Percentiles rank a stretch among this genome's conserved stretches.
Evolutionary conservation across 2,329 filamentous ascomycete species (phyloP).

Genomic region (Hypoxylon sp.): DNA sequence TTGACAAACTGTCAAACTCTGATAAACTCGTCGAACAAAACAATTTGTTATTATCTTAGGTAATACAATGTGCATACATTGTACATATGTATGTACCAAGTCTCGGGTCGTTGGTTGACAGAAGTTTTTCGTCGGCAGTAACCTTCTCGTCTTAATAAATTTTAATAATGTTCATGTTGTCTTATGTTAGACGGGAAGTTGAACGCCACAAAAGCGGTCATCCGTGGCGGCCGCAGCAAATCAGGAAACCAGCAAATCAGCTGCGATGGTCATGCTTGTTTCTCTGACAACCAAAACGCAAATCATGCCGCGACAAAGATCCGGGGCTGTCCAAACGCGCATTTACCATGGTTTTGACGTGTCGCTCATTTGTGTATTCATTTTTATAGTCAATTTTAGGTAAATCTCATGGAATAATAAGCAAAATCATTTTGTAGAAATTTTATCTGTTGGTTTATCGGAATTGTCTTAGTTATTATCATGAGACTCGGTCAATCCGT

Average conservation of each 20-base stretch:
- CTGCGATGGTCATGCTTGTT: conserved; percentile 45
- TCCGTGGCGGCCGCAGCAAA: conserved; percentile 33
- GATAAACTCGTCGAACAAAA: not conserved
- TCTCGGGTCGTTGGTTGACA: not conserved
- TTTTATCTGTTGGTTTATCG: conserved; percentile 5
- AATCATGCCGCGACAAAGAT: not conserved
- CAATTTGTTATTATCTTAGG: conserved; percentile 10
- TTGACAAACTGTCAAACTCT: conserved; percentile 8
- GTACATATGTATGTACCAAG: not conserved
- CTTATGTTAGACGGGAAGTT: conserved; percentile 9
- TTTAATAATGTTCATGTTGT: not conserved
- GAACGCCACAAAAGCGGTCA: conserved; percentile 34
- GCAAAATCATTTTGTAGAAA: not conserved
- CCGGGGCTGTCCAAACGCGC: not conserved
- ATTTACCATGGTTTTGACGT: conserved; percentile 23
- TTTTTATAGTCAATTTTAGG: conserved; percentile 7
- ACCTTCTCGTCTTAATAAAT: conserved; percentile 1
- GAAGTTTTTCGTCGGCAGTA: conserved; percentile 14
- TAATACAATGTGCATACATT: conserved; percentile 7
- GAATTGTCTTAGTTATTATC: conserved; percentile 33
- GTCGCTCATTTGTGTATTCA: conserved; percentile 21
- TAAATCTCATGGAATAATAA: conserved; percentile 1
- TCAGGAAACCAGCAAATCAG: conserved; percentile 35
- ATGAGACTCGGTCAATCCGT: conserved; percentile 54
- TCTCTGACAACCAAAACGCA: conserved; percentile 43